Evolutionary conservation across 495 filamentous ascomycete genomes (phyloP), one percentile per base, ranked within the genome.

Genomic region (Annulohypoxylon nitens): DNA sequence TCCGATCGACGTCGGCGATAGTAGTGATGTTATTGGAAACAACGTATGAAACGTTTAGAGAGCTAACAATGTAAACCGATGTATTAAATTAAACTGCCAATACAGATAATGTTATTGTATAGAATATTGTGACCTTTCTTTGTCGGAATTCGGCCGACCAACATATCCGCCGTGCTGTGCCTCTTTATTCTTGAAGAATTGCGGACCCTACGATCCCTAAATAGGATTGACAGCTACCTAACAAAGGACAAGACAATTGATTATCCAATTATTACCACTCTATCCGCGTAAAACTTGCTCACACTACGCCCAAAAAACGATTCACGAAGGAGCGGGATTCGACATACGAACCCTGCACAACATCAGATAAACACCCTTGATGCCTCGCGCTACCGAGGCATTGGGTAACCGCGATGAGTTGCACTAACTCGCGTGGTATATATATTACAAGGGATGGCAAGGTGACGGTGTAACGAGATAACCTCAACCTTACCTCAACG

Each of bases 381-480:
- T 23, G 63, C 55, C n/a, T 58, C 41, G 39, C 26, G 2, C 16
- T 37, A 16, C 63, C 37, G 18, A 10, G 16, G 20, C 14, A 34
- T 45, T 48, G 39, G 39, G n/a, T 45, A 2, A 60, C 18, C 41
- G 25, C 33, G 54, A 67, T 39, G 25, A 59, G 53, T 60, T 33
- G 30, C 37, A 67, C 39, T 50, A 41, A 30, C 30, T 26, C 54
- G 9, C 30, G 23, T 11, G 25, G 20, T 14, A 50, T 50, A 50
- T 47, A 47, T 47, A 47, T 36, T 23, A 11, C 11, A 20, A 14
- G 3, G 34, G 10, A 23, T 41, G 33, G 6, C 20, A 14, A 26
- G 14, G 14, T 43, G 12, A 20, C 25, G 10, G 18, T 61, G 39
- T 47, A 33, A 18, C 6, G 9, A 45, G 39, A 41, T 61, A 43